These are phyloP conservation scores for Trichoderma arundinaceum DNA, from an alignment of 2,329 filamentous ascomycete species.

Conservation along the genomic window DNA sequence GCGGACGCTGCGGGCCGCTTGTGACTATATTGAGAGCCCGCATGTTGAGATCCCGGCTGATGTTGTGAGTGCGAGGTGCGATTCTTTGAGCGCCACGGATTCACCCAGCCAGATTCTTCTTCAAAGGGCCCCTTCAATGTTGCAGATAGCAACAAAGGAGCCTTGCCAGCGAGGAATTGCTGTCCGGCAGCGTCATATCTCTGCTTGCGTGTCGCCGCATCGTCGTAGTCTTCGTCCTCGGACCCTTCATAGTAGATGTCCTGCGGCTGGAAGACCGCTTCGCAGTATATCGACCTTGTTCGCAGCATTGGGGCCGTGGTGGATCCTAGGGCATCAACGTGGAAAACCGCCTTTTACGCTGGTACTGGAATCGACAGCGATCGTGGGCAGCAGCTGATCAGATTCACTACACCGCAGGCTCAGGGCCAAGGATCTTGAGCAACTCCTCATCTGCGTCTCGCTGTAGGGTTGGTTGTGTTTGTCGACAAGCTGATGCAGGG, in stretches of 20 bases:
- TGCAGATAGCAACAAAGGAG: slow-evolving; percentile 65
- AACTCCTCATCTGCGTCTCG: slow-evolving; percentile 14
- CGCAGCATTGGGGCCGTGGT: slow-evolving; percentile 38
- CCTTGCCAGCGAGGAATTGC: slow-evolving; percentile 61
- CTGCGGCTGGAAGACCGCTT: slow-evolving; percentile 48
- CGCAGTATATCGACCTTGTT: slow-evolving; percentile 53
- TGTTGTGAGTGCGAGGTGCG: slow-evolving; percentile 33
- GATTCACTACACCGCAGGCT: background rate
- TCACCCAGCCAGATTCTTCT: slow-evolving; percentile 40
- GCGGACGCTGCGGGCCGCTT: background rate
- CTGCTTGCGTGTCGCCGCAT: slow-evolving; percentile 52
- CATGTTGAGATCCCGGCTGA: background rate
- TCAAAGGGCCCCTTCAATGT: slow-evolving; percentile 67
- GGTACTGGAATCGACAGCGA: background rate
- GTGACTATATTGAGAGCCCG: background rate
- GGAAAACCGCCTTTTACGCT: background rate
- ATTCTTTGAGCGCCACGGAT: slow-evolving; percentile 45
- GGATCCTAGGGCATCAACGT: slow-evolving; percentile 33
- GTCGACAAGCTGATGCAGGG: slow-evolving; percentile 1
- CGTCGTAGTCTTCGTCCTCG: slow-evolving; percentile 61
- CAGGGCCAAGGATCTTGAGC: background rate
- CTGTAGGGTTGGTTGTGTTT: background rate
- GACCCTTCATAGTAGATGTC: slow-evolving; percentile 62
- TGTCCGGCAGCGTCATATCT: slow-evolving; percentile 65
- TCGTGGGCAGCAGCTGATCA: background rate